Percentiles rank a stretch among this genome's conserved stretches.
Conservation (phyloP, 1,139 yeast genomes). For the Geotrichum fermentans region DNA sequence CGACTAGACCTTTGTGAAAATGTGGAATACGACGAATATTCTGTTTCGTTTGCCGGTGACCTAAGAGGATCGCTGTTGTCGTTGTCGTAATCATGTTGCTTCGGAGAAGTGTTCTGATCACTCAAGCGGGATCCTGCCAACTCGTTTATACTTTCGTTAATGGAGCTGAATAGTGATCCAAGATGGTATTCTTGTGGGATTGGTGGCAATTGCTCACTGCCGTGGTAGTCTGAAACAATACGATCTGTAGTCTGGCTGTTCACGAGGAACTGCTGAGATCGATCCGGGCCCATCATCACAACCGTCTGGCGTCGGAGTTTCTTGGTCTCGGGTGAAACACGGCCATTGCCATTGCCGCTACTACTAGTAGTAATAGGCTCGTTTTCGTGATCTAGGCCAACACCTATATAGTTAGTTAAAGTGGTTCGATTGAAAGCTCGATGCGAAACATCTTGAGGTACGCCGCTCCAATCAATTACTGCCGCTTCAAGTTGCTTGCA, state of each 20-base stretch:
- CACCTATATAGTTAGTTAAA: too few species aligned
- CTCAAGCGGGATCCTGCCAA: background rate
- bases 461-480: too few species aligned
- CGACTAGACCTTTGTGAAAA: background rate
- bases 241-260: background rate
- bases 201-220: background rate
- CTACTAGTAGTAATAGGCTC: too few species aligned
- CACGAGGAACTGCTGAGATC: background rate
- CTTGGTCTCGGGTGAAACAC: too few species aligned
- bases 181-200: background rate
- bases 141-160: background rate
- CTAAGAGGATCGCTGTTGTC: too few species aligned
- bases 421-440: too few species aligned
- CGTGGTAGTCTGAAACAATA: background rate
- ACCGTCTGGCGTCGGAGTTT: constrained; percentile 8
- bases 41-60: background rate
- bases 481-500: too few species aligned
- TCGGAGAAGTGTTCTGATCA: background rate
- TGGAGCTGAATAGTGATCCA: background rate
- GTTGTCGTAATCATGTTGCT: background rate
- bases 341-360: too few species aligned
- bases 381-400: too few species aligned
- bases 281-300: background rate
- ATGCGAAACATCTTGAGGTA: too few species aligned
- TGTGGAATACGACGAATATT: background rate